These are phyloP conservation scores for Cercospora brassicicola DNA, from an alignment of 2,329 filamentous ascomycete genomes.

Conservation along the genomic window DNA sequence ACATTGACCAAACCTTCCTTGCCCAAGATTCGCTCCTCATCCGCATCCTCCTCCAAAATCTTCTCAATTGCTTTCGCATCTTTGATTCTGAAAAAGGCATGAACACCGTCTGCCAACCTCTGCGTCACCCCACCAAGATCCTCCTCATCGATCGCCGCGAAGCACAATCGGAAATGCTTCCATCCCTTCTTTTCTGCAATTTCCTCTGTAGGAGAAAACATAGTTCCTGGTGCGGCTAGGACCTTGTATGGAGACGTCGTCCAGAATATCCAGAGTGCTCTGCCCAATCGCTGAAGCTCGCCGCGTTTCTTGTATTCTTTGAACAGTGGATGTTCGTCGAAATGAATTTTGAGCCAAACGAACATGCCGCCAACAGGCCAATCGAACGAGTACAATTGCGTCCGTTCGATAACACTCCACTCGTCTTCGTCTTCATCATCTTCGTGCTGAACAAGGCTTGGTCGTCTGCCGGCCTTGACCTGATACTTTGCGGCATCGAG, in stretches of 20 bases:
- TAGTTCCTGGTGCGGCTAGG: conserved; percentile 67
- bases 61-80: conserved; percentile 65
- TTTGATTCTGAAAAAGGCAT: conserved; percentile 76
- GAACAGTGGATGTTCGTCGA: conserved; percentile 71
- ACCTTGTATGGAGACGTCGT: conserved; percentile 69
- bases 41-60: conserved; percentile 50
- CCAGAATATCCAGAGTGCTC: conserved; percentile 69
- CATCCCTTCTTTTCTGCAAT: conserved; percentile 62
- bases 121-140: conserved; percentile 63
- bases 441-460: conserved; percentile 34
- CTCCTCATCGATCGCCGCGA: conserved; percentile 76
- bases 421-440: conserved; percentile 51
- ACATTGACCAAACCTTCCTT: conserved; percentile 12
- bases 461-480: conserved; percentile 60
- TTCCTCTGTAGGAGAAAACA: conserved; percentile 69
- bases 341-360: conserved; percentile 73
- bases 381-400: conserved; percentile 70
- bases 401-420: conserved; percentile 75
- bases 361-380: conserved; percentile 92
- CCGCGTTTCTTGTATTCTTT: conserved; percentile 47
- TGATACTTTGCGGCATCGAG: conserved; percentile 68
- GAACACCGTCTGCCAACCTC: conserved; percentile 67
- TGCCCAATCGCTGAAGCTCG: conserved; percentile 53
- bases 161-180: conserved; percentile 76
- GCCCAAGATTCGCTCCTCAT: conserved; percentile 22